phyloP scores from a whole-genome alignment of 2,329 filamentous ascomycete species.

The Epichloe scottii region DNA sequence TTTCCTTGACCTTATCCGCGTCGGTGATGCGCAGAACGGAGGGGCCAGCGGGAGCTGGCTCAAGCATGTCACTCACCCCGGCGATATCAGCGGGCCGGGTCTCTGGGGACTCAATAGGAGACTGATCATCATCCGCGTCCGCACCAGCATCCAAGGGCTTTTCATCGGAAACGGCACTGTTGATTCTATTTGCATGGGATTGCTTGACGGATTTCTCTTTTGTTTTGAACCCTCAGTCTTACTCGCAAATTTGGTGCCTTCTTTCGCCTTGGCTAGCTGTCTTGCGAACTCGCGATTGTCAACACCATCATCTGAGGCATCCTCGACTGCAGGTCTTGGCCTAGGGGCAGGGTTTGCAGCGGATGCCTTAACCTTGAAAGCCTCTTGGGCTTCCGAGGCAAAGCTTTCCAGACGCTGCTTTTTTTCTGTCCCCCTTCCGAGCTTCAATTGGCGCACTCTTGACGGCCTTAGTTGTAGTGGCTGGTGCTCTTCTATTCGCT shows the following conservation, averaged over 20 bases:
- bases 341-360: slow-evolving; percentile 5
- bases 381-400: slow-evolving; percentile 23
- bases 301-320: slow-evolving; percentile 44
- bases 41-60: slow-evolving; percentile 53
- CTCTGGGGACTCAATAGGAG: slow-evolving; percentile 54
- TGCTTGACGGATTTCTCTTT: slow-evolving; percentile 60
- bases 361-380: slow-evolving; percentile 25
- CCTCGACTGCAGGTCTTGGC: slow-evolving; percentile 14
- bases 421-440: slow-evolving; percentile 30
- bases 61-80: slow-evolving; percentile 86
- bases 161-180: slow-evolving; percentile 27
- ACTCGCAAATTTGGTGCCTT: slow-evolving; percentile 48
- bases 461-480: slow-evolving; percentile 16
- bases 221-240: slow-evolving; percentile 47
- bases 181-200: slow-evolving; percentile 43
- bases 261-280: slow-evolving; percentile 57
- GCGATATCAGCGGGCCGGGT: slow-evolving; percentile 43
- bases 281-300: slow-evolving; percentile 67
- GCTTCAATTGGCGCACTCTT: slow-evolving; percentile 20
- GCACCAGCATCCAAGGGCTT: slow-evolving; percentile 48
- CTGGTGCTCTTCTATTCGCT: slow-evolving; percentile 18
- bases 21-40: slow-evolving; percentile 69
- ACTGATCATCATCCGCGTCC: slow-evolving; percentile 73
- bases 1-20: slow-evolving; percentile 47
- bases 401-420: slow-evolving; percentile 33